Percentiles rank a stretch among this genome's conserved stretches.
Evolutionary conservation across 2,329 filamentous ascomycete genomes (phyloP).

Genomic region (Diaporthe humulicola): DNA sequence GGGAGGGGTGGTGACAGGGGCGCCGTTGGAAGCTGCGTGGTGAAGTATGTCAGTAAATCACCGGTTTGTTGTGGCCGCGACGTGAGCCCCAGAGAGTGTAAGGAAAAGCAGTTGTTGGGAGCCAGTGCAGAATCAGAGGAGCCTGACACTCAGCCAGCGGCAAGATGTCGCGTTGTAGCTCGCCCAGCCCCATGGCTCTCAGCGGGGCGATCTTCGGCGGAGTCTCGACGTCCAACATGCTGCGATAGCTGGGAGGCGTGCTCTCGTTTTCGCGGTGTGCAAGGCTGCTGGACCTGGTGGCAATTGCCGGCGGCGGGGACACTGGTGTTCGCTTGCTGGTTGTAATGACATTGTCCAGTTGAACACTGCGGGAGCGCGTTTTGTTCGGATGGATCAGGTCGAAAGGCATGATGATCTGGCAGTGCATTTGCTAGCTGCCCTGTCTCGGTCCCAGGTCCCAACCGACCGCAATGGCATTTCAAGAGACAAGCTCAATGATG

Average conservation of each 20-base stretch:
- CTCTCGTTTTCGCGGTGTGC: constrained; percentile 51
- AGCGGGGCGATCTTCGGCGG: constrained; percentile 59
- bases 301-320: constrained; percentile 45
- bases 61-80: neutral
- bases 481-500: constrained; percentile 5
- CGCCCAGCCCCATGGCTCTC: constrained; percentile 60
- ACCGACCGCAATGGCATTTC: constrained; percentile 4
- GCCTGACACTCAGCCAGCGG: constrained; percentile 52
- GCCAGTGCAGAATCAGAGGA: constrained; percentile 44
- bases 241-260: constrained; percentile 57
- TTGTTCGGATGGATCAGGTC: constrained; percentile 59
- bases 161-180: constrained; percentile 55
- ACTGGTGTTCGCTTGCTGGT: constrained; percentile 38
- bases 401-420: constrained; percentile 50
- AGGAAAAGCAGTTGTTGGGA: constrained; percentile 14
- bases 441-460: constrained; percentile 54
- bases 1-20: constrained; percentile 54
- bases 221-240: constrained; percentile 67
- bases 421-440: constrained; percentile 56
- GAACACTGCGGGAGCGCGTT: constrained; percentile 62
- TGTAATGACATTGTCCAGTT: constrained; percentile 56
- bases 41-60: constrained; percentile 44
- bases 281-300: constrained; percentile 52
- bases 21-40: constrained; percentile 58
- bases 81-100: neutral